These are phyloP conservation scores for Salix purpurea DNA, from an alignment of 345 rosid genomes.

Conservation along the genomic window DNA sequence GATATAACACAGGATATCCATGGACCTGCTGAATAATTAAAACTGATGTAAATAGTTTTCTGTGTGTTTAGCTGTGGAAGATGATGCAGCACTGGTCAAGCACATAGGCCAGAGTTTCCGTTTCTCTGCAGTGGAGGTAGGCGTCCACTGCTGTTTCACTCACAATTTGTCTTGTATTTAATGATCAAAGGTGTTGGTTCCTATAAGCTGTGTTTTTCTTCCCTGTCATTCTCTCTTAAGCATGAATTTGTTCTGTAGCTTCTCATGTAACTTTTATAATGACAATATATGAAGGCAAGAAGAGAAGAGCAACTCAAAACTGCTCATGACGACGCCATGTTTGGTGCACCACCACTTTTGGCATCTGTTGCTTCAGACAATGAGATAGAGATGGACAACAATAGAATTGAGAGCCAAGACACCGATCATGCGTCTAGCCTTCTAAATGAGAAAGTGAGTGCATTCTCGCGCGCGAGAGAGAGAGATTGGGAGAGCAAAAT, in stretches of 20 bases:
- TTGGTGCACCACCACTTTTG: slow-evolving; percentile 54
- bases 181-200: not conserved
- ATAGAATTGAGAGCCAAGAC: slow-evolving; percentile 33
- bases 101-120: slow-evolving; percentile 87
- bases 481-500: not conserved
- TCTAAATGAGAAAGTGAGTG: slow-evolving; percentile 70
- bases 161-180: not conserved
- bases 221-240: not conserved
- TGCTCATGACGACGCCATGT: slow-evolving; percentile 94
- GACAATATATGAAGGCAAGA: slow-evolving; percentile 45
- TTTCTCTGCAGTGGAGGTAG: slow-evolving; percentile 75
- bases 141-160: not conserved
- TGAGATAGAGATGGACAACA: slow-evolving; percentile 33
- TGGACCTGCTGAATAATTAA: not conserved
- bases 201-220: not conserved
- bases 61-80: slow-evolving; percentile 60
- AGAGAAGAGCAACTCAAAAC: slow-evolving; percentile 65
- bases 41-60: not conserved
- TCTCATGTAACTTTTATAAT: not conserved
- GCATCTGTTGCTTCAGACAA: slow-evolving; percentile 24
- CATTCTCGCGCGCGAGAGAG: not conserved
- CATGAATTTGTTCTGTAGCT: not conserved
- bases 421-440: slow-evolving; percentile 38
- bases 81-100: slow-evolving; percentile 71
- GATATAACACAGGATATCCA: not conserved